Percentiles rank a stretch among this genome's conserved stretches.
These are phyloP conservation scores for Aureobasidium uvarum DNA, from an alignment of 2,329 filamentous ascomycete species.

Conservation along the genomic window DNA sequence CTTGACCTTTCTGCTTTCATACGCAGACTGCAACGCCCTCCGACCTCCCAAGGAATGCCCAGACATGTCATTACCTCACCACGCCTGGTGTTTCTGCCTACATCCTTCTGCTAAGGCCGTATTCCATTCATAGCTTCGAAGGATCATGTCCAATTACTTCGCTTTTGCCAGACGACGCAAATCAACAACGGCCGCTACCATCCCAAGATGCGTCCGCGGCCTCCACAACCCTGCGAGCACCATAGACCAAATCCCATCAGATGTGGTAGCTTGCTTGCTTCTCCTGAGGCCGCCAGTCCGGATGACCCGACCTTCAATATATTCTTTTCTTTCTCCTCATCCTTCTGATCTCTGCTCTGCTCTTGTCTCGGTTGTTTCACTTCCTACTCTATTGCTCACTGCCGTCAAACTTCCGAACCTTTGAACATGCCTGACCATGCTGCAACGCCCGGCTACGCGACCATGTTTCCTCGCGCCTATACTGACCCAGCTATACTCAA, in stretches of 20 bases:
- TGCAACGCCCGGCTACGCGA: neutral
- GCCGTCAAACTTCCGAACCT: neutral
- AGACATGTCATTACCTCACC: constrained; percentile 9
- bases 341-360: neutral
- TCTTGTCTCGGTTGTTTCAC: neutral
- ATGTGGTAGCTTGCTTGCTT: neutral
- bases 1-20: no score
- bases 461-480: neutral
- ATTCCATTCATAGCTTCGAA: neutral
- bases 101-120: neutral
- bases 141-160: neutral
- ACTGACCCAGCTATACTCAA: neutral
- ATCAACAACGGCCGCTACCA: neutral
- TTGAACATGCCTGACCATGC: neutral
- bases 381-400: neutral
- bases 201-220: neutral
- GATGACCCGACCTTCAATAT: neutral
- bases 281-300: neutral
- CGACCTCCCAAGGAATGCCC: neutral
- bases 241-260: neutral
- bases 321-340: neutral
- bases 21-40: neutral
- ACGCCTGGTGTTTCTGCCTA: neutral
- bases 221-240: neutral
- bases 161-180: neutral